These are phyloP conservation scores for Theobroma cacao DNA, from an alignment of 345 rosid genomes.

Conservation along the genomic window DNA sequence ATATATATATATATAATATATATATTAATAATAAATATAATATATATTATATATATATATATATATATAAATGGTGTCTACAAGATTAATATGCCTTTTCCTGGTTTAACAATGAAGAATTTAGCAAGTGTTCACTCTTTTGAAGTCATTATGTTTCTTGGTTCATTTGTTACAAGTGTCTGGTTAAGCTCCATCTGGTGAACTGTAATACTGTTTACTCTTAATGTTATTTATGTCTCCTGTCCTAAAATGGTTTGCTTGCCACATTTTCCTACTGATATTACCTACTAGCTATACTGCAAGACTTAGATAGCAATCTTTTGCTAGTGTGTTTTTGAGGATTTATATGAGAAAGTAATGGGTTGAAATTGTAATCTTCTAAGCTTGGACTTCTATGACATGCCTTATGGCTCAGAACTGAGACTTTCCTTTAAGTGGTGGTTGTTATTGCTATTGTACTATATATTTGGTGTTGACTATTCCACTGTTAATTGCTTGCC, in stretches of 20 bases:
- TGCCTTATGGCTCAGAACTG: no score
- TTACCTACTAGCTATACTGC: neutral
- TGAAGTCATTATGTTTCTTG: neutral
- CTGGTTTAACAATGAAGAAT: neutral
- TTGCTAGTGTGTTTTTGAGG: neutral
- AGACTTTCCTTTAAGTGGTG: no score
- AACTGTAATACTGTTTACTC: neutral
- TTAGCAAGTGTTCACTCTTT: constrained; percentile 9
- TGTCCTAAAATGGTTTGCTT: neutral
- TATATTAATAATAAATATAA: no score
- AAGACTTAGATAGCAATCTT: neutral
- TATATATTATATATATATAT: no score
- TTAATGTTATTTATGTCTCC: neutral
- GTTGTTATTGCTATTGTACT: no score
- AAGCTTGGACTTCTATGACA: no score
- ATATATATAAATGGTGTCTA: no score
- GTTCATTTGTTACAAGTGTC: neutral
- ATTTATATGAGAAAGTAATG: neutral
- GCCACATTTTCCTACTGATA: neutral
- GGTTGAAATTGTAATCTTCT: no score
- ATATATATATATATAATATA: no score
- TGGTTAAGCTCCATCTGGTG: neutral
- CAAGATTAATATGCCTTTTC: neutral
- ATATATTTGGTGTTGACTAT: no score
- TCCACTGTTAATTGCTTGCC: no score